Conservation (phyloP, 257 asterid species). For the Solanum neorickii region DNA sequence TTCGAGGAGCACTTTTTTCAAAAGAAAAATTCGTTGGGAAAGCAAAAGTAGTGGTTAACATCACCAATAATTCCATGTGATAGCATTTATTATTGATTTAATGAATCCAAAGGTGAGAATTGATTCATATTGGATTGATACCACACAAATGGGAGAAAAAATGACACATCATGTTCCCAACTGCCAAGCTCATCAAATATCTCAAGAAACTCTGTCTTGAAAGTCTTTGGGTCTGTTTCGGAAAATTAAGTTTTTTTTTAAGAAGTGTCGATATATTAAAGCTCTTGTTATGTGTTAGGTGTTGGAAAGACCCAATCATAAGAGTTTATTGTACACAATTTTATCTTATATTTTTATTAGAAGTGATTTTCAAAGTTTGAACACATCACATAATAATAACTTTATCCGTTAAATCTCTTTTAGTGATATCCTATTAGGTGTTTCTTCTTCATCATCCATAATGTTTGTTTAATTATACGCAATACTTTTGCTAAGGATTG, state of each 20-base stretch:
- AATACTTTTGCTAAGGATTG: neutral
- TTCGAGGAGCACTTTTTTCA: neutral
- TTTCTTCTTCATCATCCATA: neutral
- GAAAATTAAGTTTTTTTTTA: too few species aligned
- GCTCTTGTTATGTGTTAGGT: neutral
- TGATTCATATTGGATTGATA: neutral
- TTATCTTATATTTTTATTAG: accelerated
- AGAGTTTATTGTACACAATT: accelerated
- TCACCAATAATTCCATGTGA: neutral
- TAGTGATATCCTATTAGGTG: neutral
- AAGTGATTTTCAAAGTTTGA: neutral
- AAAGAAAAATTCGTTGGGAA: neutral
- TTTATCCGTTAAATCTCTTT: too few species aligned
- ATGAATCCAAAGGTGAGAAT: neutral
- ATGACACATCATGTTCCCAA: neutral
- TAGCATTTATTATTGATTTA: neutral
- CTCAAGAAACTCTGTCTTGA: neutral
- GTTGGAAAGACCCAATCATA: too few species aligned
- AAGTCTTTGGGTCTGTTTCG: neutral
- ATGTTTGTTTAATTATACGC: neutral
- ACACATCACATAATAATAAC: accelerated
- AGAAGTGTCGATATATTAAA: too few species aligned
- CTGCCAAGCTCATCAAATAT: neutral
- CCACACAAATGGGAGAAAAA: neutral
- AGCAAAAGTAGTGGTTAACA: neutral